phyloP scores from a whole-genome alignment of 1,139 yeast species.

The Wickerhamomyces sp. region DNA sequence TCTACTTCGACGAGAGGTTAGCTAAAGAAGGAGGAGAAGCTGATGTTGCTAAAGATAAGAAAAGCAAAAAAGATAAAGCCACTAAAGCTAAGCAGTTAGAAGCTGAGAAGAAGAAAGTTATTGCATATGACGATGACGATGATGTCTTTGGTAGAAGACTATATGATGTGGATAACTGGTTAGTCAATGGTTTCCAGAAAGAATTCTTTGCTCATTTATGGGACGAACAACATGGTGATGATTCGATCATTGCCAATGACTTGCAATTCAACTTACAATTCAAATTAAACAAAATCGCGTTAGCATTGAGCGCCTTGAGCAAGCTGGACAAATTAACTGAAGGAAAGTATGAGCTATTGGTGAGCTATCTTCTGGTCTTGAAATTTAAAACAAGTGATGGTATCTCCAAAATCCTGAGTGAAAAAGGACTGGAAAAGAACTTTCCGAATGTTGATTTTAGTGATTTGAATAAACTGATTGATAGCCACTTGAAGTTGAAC shows the following conservation, averaged over 20 bases:
- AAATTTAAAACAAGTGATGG: slow-evolving; percentile 20
- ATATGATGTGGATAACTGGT: slow-evolving; percentile 27
- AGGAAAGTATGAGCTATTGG: slow-evolving; percentile 13
- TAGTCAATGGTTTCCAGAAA: slow-evolving; percentile 31
- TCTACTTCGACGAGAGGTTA: slow-evolving; percentile 43
- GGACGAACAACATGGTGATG: slow-evolving; percentile 29
- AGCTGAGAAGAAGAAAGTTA: slow-evolving; percentile 30
- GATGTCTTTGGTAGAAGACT: slow-evolving; percentile 25
- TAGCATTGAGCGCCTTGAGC: slow-evolving; percentile 38
- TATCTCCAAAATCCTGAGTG: slow-evolving; percentile 31
- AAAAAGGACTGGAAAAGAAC: slow-evolving; percentile 30
- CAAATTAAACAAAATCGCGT: slow-evolving; percentile 39
- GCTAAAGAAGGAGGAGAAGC: slow-evolving; percentile 19
- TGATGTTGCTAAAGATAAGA: slow-evolving; percentile 26
- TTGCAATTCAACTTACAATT: slow-evolving; percentile 41
- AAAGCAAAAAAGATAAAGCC: slow-evolving; percentile 36
- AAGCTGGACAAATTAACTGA: slow-evolving; percentile 25
- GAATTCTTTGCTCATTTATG: slow-evolving; percentile 33
- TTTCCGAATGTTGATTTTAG: slow-evolving; percentile 19
- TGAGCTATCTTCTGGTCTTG: slow-evolving; percentile 15
- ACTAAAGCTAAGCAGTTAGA: slow-evolving; percentile 32
- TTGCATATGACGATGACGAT: slow-evolving; percentile 24
- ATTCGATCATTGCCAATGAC: slow-evolving; percentile 30
- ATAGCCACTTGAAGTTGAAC: slow-evolving; percentile 9
- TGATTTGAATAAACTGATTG: slow-evolving; percentile 11